Conservation (phyloP, 1,284 basidiomycete species). For the Malassezia vespertilionis region DNA sequence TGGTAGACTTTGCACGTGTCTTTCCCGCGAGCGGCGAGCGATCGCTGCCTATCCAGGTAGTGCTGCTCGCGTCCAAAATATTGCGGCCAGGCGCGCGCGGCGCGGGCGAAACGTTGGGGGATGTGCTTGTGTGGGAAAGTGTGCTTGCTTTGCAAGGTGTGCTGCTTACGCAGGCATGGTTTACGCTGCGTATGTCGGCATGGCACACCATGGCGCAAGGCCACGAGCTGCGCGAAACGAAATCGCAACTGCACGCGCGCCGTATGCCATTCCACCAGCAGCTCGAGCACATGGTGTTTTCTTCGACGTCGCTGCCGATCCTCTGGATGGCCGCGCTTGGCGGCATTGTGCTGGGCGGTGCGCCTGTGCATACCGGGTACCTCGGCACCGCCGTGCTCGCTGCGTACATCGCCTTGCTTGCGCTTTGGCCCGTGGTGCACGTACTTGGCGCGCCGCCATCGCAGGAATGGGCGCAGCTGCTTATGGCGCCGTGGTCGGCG, state of each 20-base stretch:
- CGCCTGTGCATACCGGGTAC: background rate
- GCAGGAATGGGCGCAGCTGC: slow-evolving; percentile 5
- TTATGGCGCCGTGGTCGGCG: background rate
- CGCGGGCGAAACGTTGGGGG: background rate
- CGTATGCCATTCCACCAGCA: slow-evolving; percentile 1
- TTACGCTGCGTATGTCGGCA: slow-evolving; percentile 1
- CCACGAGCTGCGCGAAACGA: slow-evolving; percentile 5
- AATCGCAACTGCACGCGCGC: background rate
- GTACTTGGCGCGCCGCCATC: slow-evolving; percentile 13
- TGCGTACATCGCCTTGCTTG: slow-evolving; percentile 12
- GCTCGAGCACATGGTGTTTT: slow-evolving; percentile 11
- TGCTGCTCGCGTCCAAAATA: slow-evolving; percentile 1
- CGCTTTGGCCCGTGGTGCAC: slow-evolving; percentile 11
- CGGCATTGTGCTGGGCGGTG: slow-evolving; percentile 1
- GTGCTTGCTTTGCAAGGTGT: slow-evolving; percentile 4
- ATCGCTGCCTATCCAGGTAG: background rate
- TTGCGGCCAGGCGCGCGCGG: slow-evolving; percentile 5
- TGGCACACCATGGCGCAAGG: slow-evolving; percentile 10
- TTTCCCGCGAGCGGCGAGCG: background rate
- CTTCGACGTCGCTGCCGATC: slow-evolving; percentile 9
- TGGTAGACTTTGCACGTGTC: slow-evolving; percentile 12
- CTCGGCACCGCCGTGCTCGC: slow-evolving; percentile 9
- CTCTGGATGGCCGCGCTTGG: slow-evolving; percentile 2
- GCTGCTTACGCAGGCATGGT: slow-evolving; percentile 13
- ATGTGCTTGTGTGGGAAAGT: slow-evolving; percentile 1